phyloP scores from a whole-genome alignment of 2,329 filamentous ascomycete genomes.

The Trichoderma citrinoviride region DNA sequence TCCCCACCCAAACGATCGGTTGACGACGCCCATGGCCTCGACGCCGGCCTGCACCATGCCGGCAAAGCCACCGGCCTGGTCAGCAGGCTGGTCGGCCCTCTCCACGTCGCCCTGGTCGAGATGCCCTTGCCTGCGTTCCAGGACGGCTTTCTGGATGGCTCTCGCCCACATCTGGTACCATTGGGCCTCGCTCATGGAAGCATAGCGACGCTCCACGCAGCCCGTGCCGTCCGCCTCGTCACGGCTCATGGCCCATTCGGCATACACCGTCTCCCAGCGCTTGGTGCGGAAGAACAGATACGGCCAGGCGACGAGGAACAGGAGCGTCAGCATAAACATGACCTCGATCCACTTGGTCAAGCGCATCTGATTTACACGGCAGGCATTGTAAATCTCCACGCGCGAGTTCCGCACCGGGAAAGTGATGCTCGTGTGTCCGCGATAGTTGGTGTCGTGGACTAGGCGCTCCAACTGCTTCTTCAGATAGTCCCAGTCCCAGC shows the following conservation, averaged over 20 bases:
- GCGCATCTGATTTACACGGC: slow-evolving; percentile 62
- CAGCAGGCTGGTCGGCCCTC: slow-evolving; percentile 33
- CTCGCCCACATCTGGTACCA: slow-evolving; percentile 64
- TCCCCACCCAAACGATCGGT: slow-evolving; percentile 45
- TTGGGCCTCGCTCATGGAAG: slow-evolving; percentile 53
- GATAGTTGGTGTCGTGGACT: slow-evolving; percentile 65
- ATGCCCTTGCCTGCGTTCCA: slow-evolving; percentile 54
- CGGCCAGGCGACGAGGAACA: slow-evolving; percentile 71
- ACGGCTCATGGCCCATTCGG: slow-evolving; percentile 52
- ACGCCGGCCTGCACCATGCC: slow-evolving; percentile 49
- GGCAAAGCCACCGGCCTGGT: slow-evolving; percentile 43
- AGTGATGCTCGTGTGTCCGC: slow-evolving; percentile 55
- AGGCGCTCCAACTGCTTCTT: slow-evolving; percentile 52
- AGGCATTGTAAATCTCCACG: slow-evolving; percentile 63
- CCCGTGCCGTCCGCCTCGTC: slow-evolving; percentile 32
- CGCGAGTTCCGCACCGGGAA: slow-evolving; percentile 58
- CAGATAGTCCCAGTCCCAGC: slow-evolving; percentile 58
- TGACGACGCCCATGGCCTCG: slow-evolving; percentile 51
- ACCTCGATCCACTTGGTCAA: slow-evolving; percentile 60
- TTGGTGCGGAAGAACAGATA: slow-evolving; percentile 65
- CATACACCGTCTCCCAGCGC: slow-evolving; percentile 61
- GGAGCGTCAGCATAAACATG: slow-evolving; percentile 63
- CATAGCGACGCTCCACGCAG: slow-evolving; percentile 46
- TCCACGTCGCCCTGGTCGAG: slow-evolving; percentile 58
- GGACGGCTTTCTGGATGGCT: slow-evolving; percentile 57